phyloP scores from a whole-genome alignment of 176 grass and related monocot species.

The Aegilops tauschii region DNA sequence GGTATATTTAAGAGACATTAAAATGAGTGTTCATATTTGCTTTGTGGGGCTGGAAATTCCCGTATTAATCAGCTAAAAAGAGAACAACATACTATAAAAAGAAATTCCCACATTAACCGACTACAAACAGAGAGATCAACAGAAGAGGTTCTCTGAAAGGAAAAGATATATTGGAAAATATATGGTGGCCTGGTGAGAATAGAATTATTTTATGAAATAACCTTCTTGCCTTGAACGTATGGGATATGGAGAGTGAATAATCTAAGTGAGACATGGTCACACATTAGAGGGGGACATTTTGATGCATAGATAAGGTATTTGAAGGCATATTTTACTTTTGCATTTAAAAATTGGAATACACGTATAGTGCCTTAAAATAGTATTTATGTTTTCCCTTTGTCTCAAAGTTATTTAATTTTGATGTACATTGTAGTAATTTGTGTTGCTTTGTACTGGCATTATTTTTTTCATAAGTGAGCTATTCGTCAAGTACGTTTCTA shows the following conservation, averaged over 20 bases:
- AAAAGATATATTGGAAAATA: neutral
- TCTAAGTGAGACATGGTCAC: neutral
- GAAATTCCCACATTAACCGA: neutral
- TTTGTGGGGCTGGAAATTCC: neutral
- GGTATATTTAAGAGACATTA: neutral
- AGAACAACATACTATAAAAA: neutral
- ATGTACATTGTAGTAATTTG: slow-evolving; percentile 17
- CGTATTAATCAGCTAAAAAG: neutral
- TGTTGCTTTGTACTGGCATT: neutral
- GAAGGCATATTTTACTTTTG: neutral
- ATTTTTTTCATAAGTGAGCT: neutral
- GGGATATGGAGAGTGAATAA: neutral
- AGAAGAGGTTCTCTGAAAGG: neutral
- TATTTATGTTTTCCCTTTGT: neutral
- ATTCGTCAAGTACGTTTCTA: neutral
- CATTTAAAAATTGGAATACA: neutral
- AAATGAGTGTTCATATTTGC: neutral
- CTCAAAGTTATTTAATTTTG: neutral
- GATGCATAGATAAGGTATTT: neutral
- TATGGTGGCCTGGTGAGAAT: neutral
- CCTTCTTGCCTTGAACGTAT: neutral
- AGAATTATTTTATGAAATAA: neutral
- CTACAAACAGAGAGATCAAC: neutral
- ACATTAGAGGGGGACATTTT: neutral
- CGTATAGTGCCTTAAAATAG: neutral